Conservation (phyloP, 2,329 filamentous ascomycete species). For the Botrytis tulipae region DNA sequence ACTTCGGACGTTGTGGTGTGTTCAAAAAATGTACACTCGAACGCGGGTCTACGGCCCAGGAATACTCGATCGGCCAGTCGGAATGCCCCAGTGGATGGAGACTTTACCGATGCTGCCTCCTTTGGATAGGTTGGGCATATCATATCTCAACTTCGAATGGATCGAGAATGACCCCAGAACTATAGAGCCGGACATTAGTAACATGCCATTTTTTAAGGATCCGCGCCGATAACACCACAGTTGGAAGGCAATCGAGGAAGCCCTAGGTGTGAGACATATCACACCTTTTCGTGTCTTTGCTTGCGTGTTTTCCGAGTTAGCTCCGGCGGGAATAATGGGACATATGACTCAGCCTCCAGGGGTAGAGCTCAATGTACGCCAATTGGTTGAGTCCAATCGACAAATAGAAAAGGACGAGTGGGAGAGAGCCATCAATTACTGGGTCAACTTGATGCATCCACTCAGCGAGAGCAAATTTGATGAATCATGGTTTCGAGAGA, state of each 20-base stretch:
- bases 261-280: not conserved
- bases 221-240: not conserved
- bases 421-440: not conserved
- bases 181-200: not conserved
- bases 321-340: not conserved
- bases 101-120: not conserved
- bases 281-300: not conserved
- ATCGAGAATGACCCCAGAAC: not conserved
- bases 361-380: not conserved
- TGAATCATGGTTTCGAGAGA: not conserved
- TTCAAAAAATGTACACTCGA: not conserved
- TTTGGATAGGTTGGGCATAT: not conserved
- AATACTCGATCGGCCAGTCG: not conserved
- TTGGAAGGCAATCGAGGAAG: not conserved
- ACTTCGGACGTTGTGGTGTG: constrained; percentile 6
- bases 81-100: not conserved
- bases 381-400: not conserved
- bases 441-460: not conserved
- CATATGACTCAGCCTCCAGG: not conserved
- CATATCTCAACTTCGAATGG: constrained; percentile 5
- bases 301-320: not conserved
- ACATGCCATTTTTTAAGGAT: not conserved
- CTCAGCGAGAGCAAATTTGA: not conserved
- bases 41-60: not conserved
- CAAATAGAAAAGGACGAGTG: not conserved